Evolutionary conservation across 2,329 filamentous ascomycete species (phyloP), one percentile per base, ranked within the genome.

Genomic region (Ophiostoma tasmaniense): DNA sequence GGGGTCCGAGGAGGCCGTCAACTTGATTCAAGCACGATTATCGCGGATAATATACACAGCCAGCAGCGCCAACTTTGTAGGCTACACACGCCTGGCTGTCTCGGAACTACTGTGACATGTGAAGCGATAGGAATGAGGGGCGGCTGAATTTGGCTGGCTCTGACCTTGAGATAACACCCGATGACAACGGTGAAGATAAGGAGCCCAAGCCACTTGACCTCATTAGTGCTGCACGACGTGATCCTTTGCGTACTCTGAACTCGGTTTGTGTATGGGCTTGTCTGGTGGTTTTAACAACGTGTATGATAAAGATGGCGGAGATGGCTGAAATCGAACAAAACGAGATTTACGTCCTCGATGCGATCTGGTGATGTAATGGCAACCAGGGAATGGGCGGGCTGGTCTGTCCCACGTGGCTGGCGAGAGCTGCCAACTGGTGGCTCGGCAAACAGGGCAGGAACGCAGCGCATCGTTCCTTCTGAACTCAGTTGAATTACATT

Each of bases 111-210:
- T 62, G 33, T 61, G 33, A 13, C 59, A 30, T 22, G 17, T 35
- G 30, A 37, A 37, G 61, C 20, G 61, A 64, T 64, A 64, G 61
- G 30, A 20, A 22, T 22, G 61, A 37, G 61, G 61, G 61, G 61
- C 33, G 61, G 33, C 61, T 64, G 61, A 33, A 2, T 64, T 30
- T 37, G 61, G 61, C 61, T 62, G 28, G 59, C 13, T n/a, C 59
- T 62, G 59, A 37, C 28, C 17, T 37, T 33, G 42, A 66, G 65
- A 66, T 66, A 66, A 66, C 65, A n/a, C 28, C 59, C 61, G 30
- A 37, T 17, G 10, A 22, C 61, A 33, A 52, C 30, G 20, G 65
- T 55, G 42, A 66, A 59, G 65, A 66, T 66, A 66, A 33, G 64
- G 17, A 55, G 25, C n/a, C 25, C 14, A 25, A 22, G 45, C 65